Evolutionary conservation across 768 basidiomycete genomes (phyloP).

Genomic region (Lyophyllum shimeji): DNA sequence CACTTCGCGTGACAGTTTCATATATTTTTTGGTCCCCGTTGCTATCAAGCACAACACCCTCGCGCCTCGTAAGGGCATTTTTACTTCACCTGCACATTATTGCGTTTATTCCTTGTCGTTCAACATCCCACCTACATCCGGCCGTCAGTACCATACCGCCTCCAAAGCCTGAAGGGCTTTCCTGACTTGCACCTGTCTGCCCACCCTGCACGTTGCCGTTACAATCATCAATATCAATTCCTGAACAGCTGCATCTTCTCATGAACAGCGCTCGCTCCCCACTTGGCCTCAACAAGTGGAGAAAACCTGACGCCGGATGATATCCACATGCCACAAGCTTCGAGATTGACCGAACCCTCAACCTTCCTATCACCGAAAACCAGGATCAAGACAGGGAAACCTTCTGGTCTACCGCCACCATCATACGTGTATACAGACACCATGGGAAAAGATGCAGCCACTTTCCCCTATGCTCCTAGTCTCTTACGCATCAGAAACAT

Average conservation of each 20-base stretch:
- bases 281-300: neutral
- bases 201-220: slow-evolving; percentile 15
- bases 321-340: neutral
- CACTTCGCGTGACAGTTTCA: slow-evolving; percentile 26
- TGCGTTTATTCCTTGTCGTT: slow-evolving; percentile 33
- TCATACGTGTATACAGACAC: neutral
- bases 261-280: neutral
- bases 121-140: slow-evolving; percentile 20
- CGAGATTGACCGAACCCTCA: neutral
- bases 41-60: slow-evolving; percentile 8
- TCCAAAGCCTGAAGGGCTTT: slow-evolving; percentile 21
- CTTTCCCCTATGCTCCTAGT: neutral
- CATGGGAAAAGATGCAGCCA: neutral
- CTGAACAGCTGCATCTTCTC: slow-evolving; percentile 14
- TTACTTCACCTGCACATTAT: slow-evolving; percentile 38
- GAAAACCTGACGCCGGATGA: neutral
- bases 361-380: neutral
- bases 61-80: slow-evolving; percentile 24
- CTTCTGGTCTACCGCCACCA: neutral
- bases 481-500: neutral
- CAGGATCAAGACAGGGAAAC: neutral
- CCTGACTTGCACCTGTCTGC: slow-evolving; percentile 8
- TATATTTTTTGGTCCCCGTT: slow-evolving; percentile 31
- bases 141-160: slow-evolving; percentile 19
- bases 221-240: slow-evolving; percentile 21